These are phyloP conservation scores for Paracamarosporium sp. DNA, from an alignment of 2,329 filamentous ascomycete species.

Conservation along the genomic window DNA sequence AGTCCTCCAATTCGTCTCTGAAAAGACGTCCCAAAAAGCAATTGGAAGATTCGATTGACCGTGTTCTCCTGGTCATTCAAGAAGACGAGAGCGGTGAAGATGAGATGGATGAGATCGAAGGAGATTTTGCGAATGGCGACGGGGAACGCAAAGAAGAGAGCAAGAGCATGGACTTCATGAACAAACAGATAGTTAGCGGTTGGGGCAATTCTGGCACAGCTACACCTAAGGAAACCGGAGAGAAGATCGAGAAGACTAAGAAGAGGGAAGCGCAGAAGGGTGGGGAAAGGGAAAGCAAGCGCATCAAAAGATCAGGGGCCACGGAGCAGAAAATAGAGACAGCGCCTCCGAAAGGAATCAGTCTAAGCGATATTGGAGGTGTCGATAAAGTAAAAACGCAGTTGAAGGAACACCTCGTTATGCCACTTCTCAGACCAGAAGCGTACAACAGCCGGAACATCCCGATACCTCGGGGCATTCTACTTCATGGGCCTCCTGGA, in stretches of 20 bases:
- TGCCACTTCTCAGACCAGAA: constrained; percentile 73
- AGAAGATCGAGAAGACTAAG: constrained; percentile 42
- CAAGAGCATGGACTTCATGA: constrained; percentile 64
- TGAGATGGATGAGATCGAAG: constrained; percentile 57
- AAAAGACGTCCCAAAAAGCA: constrained; percentile 81
- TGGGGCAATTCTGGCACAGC: constrained; percentile 53
- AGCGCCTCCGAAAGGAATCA: constrained; percentile 70
- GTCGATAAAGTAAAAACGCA: constrained; percentile 74
- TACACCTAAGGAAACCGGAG: constrained; percentile 35
- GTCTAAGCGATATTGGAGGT: constrained; percentile 76
- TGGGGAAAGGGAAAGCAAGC: constrained; percentile 72
- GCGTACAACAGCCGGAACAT: constrained; percentile 71
- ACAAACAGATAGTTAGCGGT: constrained; percentile 67
- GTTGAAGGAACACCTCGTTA: constrained; percentile 73
- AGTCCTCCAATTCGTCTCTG: constrained; percentile 84
- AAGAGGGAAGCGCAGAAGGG: constrained; percentile 57
- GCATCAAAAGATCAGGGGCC: constrained; percentile 59
- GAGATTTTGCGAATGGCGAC: constrained; percentile 37
- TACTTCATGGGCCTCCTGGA: constrained; percentile 83
- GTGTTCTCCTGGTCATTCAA: constrained; percentile 76
- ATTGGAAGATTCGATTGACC: constrained; percentile 84
- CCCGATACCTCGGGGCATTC: constrained; percentile 74
- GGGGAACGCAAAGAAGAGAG: constrained; percentile 29
- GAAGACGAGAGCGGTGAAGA: constrained; percentile 65
- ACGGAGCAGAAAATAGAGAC: constrained; percentile 60